Evolutionary conservation across 2,329 filamentous ascomycete species (phyloP).

Genomic region (Fusarium setosum): DNA sequence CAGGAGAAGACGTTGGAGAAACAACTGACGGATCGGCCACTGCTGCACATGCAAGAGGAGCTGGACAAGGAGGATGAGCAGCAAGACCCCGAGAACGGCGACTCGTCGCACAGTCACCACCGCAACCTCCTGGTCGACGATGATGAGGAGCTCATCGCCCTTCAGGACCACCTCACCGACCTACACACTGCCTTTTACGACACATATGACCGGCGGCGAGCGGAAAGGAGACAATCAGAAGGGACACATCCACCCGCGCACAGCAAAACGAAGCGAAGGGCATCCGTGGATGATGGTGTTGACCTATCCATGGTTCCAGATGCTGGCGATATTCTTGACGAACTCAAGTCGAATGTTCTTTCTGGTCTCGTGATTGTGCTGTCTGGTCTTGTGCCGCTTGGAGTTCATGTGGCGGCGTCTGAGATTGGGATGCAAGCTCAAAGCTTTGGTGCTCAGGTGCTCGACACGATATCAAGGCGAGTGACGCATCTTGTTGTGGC

Average conservation of each 20-base stretch:
- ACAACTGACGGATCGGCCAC: conserved; percentile 87
- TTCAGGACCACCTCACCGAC: conserved; percentile 79
- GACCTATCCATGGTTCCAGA: conserved; percentile 76
- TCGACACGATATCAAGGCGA: conserved; percentile 67
- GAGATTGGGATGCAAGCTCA: conserved; percentile 90
- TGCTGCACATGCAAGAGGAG: conserved; percentile 92
- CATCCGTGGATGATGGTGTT: conserved; percentile 53
- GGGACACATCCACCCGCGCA: conserved; percentile 50
- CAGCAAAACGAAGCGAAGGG: conserved; percentile 44
- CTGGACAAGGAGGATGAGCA: conserved; percentile 80
- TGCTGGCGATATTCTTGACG: conserved; percentile 84
- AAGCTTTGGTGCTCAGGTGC: conserved; percentile 81
- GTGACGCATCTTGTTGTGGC: conserved; percentile 82
- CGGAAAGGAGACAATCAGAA: conserved; percentile 48
- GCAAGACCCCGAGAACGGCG: conserved; percentile 40
- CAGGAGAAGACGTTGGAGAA: conserved; percentile 90
- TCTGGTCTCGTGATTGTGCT: conserved; percentile 83
- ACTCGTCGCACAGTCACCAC: conserved; percentile 50
- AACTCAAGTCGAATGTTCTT: conserved; percentile 82
- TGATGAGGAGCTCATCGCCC: conserved; percentile 81
- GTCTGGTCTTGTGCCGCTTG: conserved; percentile 89
- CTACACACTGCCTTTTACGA: conserved; percentile 87
- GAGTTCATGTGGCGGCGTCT: conserved; percentile 80
- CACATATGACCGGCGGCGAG: conserved; percentile 74
- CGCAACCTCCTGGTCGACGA: conserved; percentile 87